Base-by-base conservation (phyloP, 345 rosid species). In the Erysimum cheiranthoides region DNA sequence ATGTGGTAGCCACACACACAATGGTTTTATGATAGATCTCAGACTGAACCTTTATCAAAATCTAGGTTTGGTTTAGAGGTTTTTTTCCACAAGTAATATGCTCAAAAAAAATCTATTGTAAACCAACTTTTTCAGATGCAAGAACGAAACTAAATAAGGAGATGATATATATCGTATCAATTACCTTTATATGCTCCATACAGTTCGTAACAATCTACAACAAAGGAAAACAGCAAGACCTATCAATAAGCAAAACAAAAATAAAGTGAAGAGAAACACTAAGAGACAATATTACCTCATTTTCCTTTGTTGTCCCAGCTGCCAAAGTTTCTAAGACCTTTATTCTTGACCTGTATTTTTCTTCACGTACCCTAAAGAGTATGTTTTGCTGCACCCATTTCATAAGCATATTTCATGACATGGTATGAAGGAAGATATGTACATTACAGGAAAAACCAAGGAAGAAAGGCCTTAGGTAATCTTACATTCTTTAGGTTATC, bases 271-370 rank as follows among this genome's bases (percentile, higher is more conserved):
- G 10, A 36, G 64, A 59, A 68, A 60, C 18, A 46, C n/a, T 58
- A 45, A 76, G 46, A 79, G 54, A 70, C 47, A 51, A 40, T 65
- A 71, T 14, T 78, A 95, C 99, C 94, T 85, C 87, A 46, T 89
- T 85, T 82, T 95, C 99, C 79, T 86, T 86, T 51, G 85, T 73
- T 40, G 88, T 74, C 73, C 98, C 98, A 68, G 83, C 81, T 61
- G 82, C 88, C 59, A 95, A 84, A 77, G 97, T 86, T 79, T 92
- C 99, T 66, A 92, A 84, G 21, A 84, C 88, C 79, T 80, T 88
- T 50, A 89, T 80, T 81, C 84, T 89, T 66, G 91, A 85, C 69
- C 83, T 92, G 78, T 84, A 90, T 84, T 88, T 95, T 71, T 87
- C 96, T 51, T 89, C 89, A 57, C 88, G 89, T 69, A 78, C 85